phyloP scores from a whole-genome alignment of 495 filamentous ascomycete species.

The Astrocystis sublimbata region DNA sequence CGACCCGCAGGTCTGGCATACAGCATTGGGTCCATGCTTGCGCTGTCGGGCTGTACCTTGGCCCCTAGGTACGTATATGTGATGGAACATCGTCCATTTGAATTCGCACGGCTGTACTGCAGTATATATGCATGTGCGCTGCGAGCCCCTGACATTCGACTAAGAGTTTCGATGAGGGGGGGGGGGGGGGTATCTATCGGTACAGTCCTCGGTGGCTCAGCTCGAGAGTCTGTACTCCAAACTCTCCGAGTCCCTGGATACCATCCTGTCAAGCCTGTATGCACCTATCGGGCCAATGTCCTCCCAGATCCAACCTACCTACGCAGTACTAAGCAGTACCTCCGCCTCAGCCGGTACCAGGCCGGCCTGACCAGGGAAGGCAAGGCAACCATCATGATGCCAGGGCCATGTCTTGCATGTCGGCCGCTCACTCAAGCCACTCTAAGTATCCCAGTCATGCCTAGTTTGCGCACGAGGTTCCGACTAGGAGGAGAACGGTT shows the following conservation, averaged over 20 bases:
- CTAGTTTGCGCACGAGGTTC: too few species aligned
- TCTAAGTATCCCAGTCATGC: too few species aligned
- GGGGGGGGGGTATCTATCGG: neutral
- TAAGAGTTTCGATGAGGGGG: neutral
- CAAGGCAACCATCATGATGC: slow-evolving; percentile 6
- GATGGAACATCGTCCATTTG: too few species aligned
- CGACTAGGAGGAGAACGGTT: slow-evolving; percentile 8
- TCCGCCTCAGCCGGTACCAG: slow-evolving; percentile 10
- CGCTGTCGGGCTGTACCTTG: too few species aligned
- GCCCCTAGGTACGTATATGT: neutral
- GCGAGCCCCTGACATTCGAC: neutral
- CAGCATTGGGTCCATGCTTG: neutral
- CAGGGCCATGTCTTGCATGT: slow-evolving; percentile 21
- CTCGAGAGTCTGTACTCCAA: neutral
- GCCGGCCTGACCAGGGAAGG: too few species aligned
- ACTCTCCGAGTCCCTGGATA: neutral
- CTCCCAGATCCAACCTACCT: too few species aligned
- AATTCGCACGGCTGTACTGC: neutral
- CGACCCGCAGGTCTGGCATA: neutral
- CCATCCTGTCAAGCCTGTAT: neutral
- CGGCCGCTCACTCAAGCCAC: neutral
- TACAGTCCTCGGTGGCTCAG: too few species aligned
- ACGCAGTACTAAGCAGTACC: too few species aligned
- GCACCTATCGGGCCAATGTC: neutral
- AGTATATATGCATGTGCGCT: too few species aligned